Conservation (phyloP, 257 asterid genomes). For the Nicotiana knightiana region DNA sequence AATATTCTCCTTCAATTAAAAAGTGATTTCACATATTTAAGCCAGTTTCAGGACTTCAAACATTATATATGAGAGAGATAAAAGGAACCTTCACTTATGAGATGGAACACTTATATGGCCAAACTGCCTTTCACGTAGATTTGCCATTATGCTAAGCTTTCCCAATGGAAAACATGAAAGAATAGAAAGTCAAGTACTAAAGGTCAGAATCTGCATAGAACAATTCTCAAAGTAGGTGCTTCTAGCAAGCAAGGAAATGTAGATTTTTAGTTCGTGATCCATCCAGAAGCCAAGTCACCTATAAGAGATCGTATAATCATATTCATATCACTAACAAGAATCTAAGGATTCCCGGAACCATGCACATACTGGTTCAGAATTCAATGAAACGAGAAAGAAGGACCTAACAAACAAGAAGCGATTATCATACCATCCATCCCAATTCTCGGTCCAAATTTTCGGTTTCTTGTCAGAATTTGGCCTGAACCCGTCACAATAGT, state of each 20-base stretch:
- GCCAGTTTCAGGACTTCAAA: not conserved
- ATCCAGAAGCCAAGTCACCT: not conserved
- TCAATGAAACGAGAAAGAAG: not conserved
- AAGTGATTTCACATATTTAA: not conserved
- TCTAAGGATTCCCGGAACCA: not conserved
- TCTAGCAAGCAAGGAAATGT: not conserved
- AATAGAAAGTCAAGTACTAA: not conserved
- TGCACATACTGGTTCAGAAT: not conserved
- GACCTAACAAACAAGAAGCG: not conserved
- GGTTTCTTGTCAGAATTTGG: conserved; percentile 86
- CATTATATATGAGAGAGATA: not conserved
- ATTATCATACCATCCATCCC: conserved; percentile 85
- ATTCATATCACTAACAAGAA: not conserved
- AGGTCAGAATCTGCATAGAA: not conserved
- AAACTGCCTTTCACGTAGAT: not conserved
- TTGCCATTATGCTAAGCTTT: not conserved
- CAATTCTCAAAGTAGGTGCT: not conserved
- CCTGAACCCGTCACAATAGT: conserved; percentile 80
- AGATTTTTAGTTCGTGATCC: not conserved
- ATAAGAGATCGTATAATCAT: not conserved
- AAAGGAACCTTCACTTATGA: not conserved
- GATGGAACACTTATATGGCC: not conserved
- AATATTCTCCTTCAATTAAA: not conserved
- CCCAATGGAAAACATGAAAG: not conserved
- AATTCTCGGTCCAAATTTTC: conserved; percentile 79